Evolutionary conservation across 352 stramenopile genomes (phyloP), one percentile per base, ranked within the genome.

Genomic region (Pythium chondricola): DNA sequence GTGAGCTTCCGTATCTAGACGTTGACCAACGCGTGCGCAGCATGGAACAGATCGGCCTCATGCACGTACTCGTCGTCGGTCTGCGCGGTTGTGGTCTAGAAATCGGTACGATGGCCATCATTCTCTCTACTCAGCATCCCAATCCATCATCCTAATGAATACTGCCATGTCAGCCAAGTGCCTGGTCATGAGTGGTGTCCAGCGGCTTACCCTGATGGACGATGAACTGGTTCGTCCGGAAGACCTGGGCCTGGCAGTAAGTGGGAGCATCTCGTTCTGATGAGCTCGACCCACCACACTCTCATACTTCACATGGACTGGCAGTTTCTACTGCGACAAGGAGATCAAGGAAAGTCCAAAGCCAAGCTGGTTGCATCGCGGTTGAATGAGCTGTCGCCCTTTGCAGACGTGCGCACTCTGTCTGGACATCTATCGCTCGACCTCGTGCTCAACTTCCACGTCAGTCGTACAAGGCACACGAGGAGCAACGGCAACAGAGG

Each of bases 31-130:
- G 30, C 32, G 40, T n/a, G 14, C 16, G 17, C 40, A 79, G 69
- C 18, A 65, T 73, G 69, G 52, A 71, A 40, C 58, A 72, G 20
- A 63, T 74, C 33, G 48, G 65, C 29, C 53, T 61, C 26, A 60
- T 79, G 59, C 60, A 74, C 29, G 63, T 76, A 48, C 58, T 79
- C 29, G 46, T 79, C 16, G 65, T 75, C 6, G 69, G 69, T 27
- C 47, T 76, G 10, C 57, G 60, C 17, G 60, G 65, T 2, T 57
- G 72, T 39, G 69, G 69, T 14, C 56, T 71, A n/a, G 69, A 75
- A 43, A 69, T 71, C 22, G 69, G 69, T 74, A 22, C 21, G 46
- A 36, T 25, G n/a, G 17, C 32, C 4, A 39, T 16, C 9, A 10
- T 44, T 8, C 14, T 30, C 6, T 10, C 17, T 16, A 10, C 6